These are phyloP conservation scores for Kalanchoe fedtschenkoi DNA, from an alignment of 164 flowering plant genomes.

Conservation along the genomic window DNA sequence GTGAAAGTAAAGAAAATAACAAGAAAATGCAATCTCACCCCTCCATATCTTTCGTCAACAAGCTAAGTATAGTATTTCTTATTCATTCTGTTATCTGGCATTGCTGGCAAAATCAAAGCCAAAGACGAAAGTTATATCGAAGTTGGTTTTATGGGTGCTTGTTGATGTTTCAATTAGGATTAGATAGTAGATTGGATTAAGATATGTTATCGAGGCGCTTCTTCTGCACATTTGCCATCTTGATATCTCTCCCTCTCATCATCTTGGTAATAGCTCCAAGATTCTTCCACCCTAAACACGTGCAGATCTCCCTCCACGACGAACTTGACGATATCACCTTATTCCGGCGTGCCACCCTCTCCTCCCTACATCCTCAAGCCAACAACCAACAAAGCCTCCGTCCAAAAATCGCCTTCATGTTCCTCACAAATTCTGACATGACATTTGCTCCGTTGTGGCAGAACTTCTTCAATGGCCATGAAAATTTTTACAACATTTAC, in stretches of 20 bases:
- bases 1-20: too few species aligned
- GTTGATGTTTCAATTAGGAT: too few species aligned
- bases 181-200: neutral
- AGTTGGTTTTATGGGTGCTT: too few species aligned
- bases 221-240: neutral
- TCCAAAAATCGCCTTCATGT: conserved; percentile 4
- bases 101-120: too few species aligned
- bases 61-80: too few species aligned
- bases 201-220: conserved; percentile 5
- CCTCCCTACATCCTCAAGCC: neutral
- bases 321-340: conserved; percentile 4
- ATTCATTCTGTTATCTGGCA: too few species aligned
- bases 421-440: neutral
- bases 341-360: conserved; percentile 2
- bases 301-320: neutral
- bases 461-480: conserved; percentile 37
- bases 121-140: too few species aligned
- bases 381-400: neutral
- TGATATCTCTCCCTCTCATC: conserved; percentile 3
- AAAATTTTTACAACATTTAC: conserved; percentile 54
- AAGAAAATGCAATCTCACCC: too few species aligned
- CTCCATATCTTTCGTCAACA: too few species aligned
- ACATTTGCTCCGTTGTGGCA: conserved; percentile 38
- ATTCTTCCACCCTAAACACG: neutral
- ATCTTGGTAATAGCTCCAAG: neutral